phyloP scores from a whole-genome alignment of 306 rosid species.

The Arachis stenosperma region DNA sequence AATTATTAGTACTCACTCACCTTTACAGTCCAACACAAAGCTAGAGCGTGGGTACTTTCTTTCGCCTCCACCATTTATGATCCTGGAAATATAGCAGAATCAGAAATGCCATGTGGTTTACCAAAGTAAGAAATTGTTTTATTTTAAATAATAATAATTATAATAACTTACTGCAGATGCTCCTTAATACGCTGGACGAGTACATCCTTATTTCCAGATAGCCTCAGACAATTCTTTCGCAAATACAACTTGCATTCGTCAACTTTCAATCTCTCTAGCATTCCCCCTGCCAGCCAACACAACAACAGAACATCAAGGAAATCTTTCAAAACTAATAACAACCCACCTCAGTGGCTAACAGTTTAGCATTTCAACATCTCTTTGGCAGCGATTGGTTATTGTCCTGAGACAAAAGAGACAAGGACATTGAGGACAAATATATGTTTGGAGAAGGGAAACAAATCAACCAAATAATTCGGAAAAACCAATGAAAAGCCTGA shows the following conservation, averaged over 20 bases:
- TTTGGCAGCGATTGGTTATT: too few relatives aligned
- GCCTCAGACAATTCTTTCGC: constrained; percentile 77
- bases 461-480: too few relatives aligned
- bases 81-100: constrained; percentile 54
- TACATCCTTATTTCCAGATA: constrained; percentile 73
- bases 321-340: too few relatives aligned
- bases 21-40: constrained; percentile 82
- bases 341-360: too few relatives aligned
- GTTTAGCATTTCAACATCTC: too few relatives aligned
- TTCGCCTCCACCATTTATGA: constrained; percentile 78
- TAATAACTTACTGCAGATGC: constrained; percentile 62
- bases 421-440: too few relatives aligned
- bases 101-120: constrained; percentile 22
- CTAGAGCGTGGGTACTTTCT: constrained; percentile 65
- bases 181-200: constrained; percentile 76
- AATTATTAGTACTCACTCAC: constrained; percentile 33
- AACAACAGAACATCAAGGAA: too few relatives aligned
- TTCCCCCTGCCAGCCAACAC: constrained; percentile 49
- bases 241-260: constrained; percentile 77
- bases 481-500: too few relatives aligned
- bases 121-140: not conserved
- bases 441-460: too few relatives aligned
- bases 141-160: constrained; percentile 8
- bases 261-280: constrained; percentile 69
- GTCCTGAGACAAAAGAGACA: too few relatives aligned